These are phyloP conservation scores for Thalia dealbata DNA, from an alignment of 176 grass and related monocot species.

Conservation along the genomic window DNA sequence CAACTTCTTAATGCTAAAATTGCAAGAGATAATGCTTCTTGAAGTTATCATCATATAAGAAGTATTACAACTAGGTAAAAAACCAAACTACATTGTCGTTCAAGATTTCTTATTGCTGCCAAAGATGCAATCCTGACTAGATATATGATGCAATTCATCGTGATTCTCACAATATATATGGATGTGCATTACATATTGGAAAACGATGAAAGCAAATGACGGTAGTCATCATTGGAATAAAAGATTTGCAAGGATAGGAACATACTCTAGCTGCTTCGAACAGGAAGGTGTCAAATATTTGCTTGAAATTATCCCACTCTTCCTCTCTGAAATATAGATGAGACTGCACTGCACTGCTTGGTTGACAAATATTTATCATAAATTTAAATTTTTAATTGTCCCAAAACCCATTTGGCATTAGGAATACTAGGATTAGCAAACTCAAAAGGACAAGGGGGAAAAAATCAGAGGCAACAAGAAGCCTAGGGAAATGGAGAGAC, in stretches of 20 bases:
- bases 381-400: conserved; percentile 43
- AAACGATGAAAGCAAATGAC: too few species aligned
- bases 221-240: background rate
- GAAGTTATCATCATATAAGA: too few species aligned
- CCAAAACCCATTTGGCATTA: conserved; percentile 26
- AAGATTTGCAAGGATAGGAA: background rate
- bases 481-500: conserved; percentile 98
- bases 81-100: too few species aligned
- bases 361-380: conserved; percentile 33
- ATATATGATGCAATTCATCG: too few species aligned
- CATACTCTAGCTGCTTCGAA: conserved; percentile 74
- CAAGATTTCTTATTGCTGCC: too few species aligned
- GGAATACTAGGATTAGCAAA: background rate
- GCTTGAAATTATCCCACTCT: conserved; percentile 78
- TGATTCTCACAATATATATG: too few species aligned
- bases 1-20: too few species aligned
- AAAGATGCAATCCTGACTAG: too few species aligned
- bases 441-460: background rate
- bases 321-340: conserved; percentile 96
- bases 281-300: conserved; percentile 63
- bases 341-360: conserved; percentile 73
- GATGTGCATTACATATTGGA: too few species aligned
- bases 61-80: too few species aligned
- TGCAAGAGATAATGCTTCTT: too few species aligned
- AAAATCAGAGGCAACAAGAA: conserved; percentile 11